phyloP scores from a whole-genome alignment of 2,329 filamentous ascomycete genomes.

The Fusarium xyrophilum region DNA sequence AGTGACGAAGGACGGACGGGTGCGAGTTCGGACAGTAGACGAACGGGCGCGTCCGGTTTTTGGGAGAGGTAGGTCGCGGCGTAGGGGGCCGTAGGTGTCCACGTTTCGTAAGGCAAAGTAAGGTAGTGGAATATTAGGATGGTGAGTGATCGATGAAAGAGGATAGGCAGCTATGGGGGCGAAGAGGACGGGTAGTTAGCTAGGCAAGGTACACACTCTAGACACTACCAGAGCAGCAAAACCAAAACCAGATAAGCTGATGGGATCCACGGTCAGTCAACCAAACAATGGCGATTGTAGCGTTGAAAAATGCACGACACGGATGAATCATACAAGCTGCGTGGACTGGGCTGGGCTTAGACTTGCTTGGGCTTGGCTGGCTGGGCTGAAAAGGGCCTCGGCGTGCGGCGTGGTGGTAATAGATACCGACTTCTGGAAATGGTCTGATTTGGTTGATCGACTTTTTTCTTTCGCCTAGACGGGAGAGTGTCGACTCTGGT shows the following conservation, averaged over 20 bases:
- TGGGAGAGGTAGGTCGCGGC: slow-evolving; percentile 34
- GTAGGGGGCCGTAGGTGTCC: slow-evolving; percentile 38
- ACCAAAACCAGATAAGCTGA: slow-evolving; percentile 40
- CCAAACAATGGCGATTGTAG: slow-evolving; percentile 42
- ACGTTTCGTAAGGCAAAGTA: slow-evolving; percentile 27
- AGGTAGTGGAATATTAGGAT: slow-evolving; percentile 25
- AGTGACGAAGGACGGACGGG: slow-evolving; percentile 39
- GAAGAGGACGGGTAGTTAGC: slow-evolving; percentile 4
- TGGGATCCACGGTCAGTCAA: slow-evolving; percentile 40
- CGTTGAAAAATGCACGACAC: slow-evolving; percentile 40
- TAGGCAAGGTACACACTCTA: neutral
- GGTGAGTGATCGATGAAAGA: slow-evolving; percentile 19
- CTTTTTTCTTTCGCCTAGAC: slow-evolving; percentile 26
- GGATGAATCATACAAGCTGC: slow-evolving; percentile 35
- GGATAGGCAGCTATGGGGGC: slow-evolving; percentile 38
- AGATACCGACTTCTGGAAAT: slow-evolving; percentile 17
- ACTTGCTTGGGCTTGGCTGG: slow-evolving; percentile 14
- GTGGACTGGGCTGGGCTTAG: slow-evolving; percentile 22
- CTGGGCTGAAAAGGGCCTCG: slow-evolving; percentile 29
- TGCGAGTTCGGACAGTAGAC: slow-evolving; percentile 31
- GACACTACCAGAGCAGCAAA: slow-evolving; percentile 10
- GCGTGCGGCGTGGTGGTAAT: slow-evolving; percentile 27
- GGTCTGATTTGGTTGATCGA: slow-evolving; percentile 13
- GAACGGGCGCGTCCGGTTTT: slow-evolving; percentile 33
- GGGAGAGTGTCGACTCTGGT: slow-evolving; percentile 5